A percentile compares a stretch with the other conserved stretches of the same genome.
phyloP scores from a whole-genome alignment of 2,329 filamentous ascomycete genomes.

The Samsoniella hepiali region DNA sequence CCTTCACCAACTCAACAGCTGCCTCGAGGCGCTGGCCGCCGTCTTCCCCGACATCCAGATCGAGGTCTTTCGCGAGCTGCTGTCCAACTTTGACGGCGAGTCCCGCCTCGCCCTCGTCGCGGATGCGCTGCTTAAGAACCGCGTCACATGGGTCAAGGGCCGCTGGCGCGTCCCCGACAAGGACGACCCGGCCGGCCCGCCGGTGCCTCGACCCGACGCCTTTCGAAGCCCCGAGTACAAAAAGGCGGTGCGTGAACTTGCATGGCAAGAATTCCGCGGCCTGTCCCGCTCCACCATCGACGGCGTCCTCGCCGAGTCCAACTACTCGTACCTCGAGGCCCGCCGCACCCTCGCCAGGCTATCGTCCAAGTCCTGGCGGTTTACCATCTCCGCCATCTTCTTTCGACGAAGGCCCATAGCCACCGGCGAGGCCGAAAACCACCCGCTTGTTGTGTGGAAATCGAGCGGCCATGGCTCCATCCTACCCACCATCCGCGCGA shows the following conservation, averaged over 20 bases:
- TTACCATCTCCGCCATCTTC: slow-evolving; percentile 68
- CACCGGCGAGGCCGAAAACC: slow-evolving; percentile 52
- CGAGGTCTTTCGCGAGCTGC: slow-evolving; percentile 80
- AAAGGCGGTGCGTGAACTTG: slow-evolving; percentile 62
- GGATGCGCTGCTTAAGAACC: slow-evolving; percentile 71
- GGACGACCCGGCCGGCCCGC: slow-evolving; percentile 26
- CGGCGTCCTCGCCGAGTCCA: slow-evolving; percentile 75
- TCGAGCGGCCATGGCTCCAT: slow-evolving; percentile 53
- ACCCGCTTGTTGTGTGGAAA: slow-evolving; percentile 62
- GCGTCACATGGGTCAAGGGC: slow-evolving; percentile 66
- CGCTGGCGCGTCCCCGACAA: slow-evolving; percentile 52
- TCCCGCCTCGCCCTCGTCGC: slow-evolving; percentile 74
- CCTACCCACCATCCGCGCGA: slow-evolving; percentile 61
- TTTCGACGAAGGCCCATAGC: slow-evolving; percentile 58
- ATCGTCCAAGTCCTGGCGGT: slow-evolving; percentile 73
- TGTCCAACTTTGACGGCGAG: slow-evolving; percentile 69
- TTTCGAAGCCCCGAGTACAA: slow-evolving; percentile 69
- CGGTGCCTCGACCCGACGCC: slow-evolving; percentile 56
- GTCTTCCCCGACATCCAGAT: slow-evolving; percentile 79
- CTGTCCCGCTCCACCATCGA: slow-evolving; percentile 70
- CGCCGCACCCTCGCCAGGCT: slow-evolving; percentile 66
- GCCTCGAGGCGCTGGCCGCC: slow-evolving; percentile 64
- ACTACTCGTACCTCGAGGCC: slow-evolving; percentile 73
- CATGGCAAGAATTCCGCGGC: slow-evolving; percentile 73
- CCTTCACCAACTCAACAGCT: slow-evolving; percentile 65